A percentile compares a stretch with the other conserved stretches of the same genome.
These are phyloP conservation scores for Juglanconis oblonga DNA, from an alignment of 2,329 filamentous ascomycete species.

Conservation along the genomic window DNA sequence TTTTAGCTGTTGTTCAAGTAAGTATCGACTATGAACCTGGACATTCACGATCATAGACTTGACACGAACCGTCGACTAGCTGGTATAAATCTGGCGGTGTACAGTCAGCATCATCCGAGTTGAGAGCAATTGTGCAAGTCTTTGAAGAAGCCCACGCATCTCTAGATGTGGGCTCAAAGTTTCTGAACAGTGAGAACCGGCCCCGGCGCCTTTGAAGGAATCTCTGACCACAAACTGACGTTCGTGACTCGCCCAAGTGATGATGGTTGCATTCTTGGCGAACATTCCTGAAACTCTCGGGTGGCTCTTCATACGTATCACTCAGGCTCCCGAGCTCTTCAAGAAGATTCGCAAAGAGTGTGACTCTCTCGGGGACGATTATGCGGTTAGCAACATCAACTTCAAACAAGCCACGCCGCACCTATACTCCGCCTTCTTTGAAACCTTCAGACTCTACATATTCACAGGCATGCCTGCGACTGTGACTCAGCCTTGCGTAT, in stretches of 20 bases:
- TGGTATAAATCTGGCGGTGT: background rate
- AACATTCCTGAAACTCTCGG: background rate
- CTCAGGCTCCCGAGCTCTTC: background rate
- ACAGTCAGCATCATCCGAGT: background rate
- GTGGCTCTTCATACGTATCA: background rate
- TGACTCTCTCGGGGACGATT: background rate
- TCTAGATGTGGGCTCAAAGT: background rate
- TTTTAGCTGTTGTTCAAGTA: background rate
- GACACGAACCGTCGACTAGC: background rate
- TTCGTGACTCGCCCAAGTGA: background rate
- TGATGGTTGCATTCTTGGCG: background rate
- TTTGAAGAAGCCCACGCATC: background rate
- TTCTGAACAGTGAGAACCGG: background rate
- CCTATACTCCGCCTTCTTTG: background rate
- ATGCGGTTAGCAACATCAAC: background rate
- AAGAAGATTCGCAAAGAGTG: background rate
- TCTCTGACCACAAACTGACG: background rate
- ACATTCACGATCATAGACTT: background rate
- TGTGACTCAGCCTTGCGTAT: background rate
- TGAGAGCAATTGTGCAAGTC: background rate
- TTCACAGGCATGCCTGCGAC: background rate
- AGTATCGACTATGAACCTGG: background rate
- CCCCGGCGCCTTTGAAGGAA: background rate
- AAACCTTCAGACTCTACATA: background rate
- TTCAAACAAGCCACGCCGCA: background rate